phyloP scores from a whole-genome alignment of 2,329 filamentous ascomycete genomes.

The Calonectria hongkongensis region DNA sequence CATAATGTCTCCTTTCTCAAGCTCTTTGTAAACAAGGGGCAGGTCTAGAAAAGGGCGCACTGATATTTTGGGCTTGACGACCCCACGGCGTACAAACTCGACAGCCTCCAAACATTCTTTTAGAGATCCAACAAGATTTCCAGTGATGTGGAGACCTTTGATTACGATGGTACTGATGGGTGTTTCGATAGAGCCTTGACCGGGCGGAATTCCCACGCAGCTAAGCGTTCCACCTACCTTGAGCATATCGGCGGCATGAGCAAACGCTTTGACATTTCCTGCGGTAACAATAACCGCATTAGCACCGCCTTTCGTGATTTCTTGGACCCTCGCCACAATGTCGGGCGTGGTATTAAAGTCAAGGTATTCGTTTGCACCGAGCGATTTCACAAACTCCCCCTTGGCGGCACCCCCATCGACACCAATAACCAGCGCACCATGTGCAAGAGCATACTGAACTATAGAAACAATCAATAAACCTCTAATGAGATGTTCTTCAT shows the following conservation, averaged over 20 bases:
- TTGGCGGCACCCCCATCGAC: neutral
- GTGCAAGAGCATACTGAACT: constrained; percentile 1
- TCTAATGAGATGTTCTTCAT: neutral
- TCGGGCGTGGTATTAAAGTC: neutral
- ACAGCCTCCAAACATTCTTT: constrained; percentile 4
- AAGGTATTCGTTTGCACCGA: neutral
- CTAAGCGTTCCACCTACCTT: neutral
- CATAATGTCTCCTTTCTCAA: neutral
- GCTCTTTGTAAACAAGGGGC: neutral
- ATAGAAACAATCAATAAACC: neutral
- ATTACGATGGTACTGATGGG: constrained; percentile 1
- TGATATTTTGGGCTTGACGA: constrained; percentile 1
- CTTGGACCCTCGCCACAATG: neutral
- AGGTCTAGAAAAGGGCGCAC: neutral
- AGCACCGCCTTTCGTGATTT: neutral
- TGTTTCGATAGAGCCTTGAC: neutral
- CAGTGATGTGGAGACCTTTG: neutral
- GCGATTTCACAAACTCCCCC: neutral
- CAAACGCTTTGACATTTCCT: neutral
- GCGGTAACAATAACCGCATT: neutral
- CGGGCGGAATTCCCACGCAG: neutral
- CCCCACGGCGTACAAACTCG: neutral
- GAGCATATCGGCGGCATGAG: neutral
- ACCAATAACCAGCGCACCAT: neutral
- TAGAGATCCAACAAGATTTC: neutral